A percentile compares a stretch with the other conserved stretches of the same genome.
phyloP scores from a whole-genome alignment of 176 grass and related monocot species.

The Oryza officinalis region DNA sequence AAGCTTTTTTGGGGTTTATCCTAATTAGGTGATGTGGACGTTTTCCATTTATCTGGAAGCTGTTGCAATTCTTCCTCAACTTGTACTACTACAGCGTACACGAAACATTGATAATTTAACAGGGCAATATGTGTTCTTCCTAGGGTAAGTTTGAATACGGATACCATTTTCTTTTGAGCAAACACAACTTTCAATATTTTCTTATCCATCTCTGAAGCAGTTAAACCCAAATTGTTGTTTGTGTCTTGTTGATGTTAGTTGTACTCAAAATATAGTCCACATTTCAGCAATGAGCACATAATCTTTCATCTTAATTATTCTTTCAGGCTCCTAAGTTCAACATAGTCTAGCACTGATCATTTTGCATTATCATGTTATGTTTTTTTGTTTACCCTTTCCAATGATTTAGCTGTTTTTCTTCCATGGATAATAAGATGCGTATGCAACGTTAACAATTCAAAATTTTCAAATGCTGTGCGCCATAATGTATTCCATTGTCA shows the following conservation, averaged over 20 bases:
- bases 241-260: neutral
- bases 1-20: neutral
- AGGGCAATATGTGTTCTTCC: constrained; percentile 81
- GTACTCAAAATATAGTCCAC: neutral
- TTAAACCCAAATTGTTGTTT: neutral
- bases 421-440: neutral
- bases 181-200: neutral
- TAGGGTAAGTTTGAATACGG: constrained; percentile 50
- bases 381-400: neutral
- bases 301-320: neutral
- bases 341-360: neutral
- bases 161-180: neutral
- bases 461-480: neutral
- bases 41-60: constrained; percentile 75
- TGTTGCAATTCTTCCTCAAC: constrained; percentile 80
- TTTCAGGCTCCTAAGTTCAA: neutral
- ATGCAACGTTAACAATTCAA: neutral
- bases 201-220: neutral
- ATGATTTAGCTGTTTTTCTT: neutral
- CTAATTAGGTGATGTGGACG: constrained; percentile 58
- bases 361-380: neutral
- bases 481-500: neutral
- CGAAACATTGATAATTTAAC: constrained; percentile 74
- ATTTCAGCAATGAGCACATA: neutral
- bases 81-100: constrained; percentile 67